phyloP scores from a whole-genome alignment of 2,329 filamentous ascomycete species.

The Hymenoscyphus fructigenus region DNA sequence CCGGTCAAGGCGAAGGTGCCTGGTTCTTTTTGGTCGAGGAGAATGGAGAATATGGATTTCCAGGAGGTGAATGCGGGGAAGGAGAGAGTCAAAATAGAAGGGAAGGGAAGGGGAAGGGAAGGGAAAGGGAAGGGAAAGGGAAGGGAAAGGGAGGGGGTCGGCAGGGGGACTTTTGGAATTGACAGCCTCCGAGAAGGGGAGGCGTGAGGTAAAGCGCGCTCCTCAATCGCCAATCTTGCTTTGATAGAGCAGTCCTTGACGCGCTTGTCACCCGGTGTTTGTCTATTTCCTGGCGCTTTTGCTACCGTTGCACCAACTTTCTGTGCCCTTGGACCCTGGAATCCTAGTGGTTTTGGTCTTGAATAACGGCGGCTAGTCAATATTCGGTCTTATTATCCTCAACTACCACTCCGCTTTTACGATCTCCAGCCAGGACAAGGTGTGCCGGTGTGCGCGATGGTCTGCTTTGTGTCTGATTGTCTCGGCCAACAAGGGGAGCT shows the following conservation, averaged over 20 bases:
- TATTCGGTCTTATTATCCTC: background rate
- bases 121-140: no score
- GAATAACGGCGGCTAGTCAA: background rate
- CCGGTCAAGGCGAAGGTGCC: background rate
- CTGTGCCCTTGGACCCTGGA: no score
- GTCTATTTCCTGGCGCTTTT: background rate
- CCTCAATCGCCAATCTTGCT: no score
- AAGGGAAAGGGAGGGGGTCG: no score
- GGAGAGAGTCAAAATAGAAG: background rate
- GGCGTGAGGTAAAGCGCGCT: no score
- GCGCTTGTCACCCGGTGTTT: background rate
- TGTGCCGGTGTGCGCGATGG: constrained; percentile 5
- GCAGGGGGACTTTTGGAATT: no score
- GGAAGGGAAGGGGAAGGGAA: no score
- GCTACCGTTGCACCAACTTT: background rate
- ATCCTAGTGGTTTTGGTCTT: background rate
- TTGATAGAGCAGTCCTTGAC: no score
- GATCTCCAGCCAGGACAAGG: background rate
- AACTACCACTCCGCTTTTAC: background rate
- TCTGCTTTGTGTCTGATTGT: background rate
- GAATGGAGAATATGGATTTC: background rate
- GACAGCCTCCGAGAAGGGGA: no score
- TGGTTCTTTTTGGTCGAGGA: background rate
- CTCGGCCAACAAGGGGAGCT: background rate
- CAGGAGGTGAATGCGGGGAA: background rate